Base-by-base conservation (phyloP, 208 protist genomes). In the Leishmania tropica region DNA sequence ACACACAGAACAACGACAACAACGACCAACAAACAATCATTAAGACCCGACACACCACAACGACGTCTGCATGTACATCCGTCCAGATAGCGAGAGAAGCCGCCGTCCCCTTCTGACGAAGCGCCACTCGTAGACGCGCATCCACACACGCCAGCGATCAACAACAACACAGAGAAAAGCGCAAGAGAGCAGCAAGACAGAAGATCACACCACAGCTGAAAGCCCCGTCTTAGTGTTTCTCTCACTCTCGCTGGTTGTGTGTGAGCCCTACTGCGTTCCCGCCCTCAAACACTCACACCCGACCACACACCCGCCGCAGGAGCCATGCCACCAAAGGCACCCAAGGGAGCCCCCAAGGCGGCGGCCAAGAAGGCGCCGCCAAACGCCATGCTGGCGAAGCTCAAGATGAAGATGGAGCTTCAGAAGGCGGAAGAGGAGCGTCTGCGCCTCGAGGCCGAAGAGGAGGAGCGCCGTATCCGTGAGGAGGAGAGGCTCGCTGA, bases 381-480 rank as follows among this genome's bases (percentile, higher is more conserved):
- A 17, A 83, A 87, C 56, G 92, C 89, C 19, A 95, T 96, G 92
- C 70, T 98, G n/a, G 94, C 94, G 24, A 95, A 96, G 87, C 85
- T 98, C 35, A 98, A 98, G 85, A 89, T 91, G 87, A 93, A 97
- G 89, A 97, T 96, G 92, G 94, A 97, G 86, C 87, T 91, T 85
- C 90, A 97, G 83, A 90, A 91, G 54, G 90, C 85, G n/a, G 93
- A 97, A 58, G 92, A 98, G 83, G 88, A 97, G 51, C 94, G 95
- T 19, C 74, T 91, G 51, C 85, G 90, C 48, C 75, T 79, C 21
- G 95, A 98, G 81, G 89, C 76, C 24, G 93, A 97, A 81, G 94
- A 98, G 78, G 89, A 93, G 72, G 93, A 98, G 86, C 89, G 87
- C 60, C 88, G 88, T 58, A 75, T 94, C 53, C 90, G 92, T 21